Conservation (phyloP, 1,139 yeast species). For the Geotrichum klebahnii region DNA sequence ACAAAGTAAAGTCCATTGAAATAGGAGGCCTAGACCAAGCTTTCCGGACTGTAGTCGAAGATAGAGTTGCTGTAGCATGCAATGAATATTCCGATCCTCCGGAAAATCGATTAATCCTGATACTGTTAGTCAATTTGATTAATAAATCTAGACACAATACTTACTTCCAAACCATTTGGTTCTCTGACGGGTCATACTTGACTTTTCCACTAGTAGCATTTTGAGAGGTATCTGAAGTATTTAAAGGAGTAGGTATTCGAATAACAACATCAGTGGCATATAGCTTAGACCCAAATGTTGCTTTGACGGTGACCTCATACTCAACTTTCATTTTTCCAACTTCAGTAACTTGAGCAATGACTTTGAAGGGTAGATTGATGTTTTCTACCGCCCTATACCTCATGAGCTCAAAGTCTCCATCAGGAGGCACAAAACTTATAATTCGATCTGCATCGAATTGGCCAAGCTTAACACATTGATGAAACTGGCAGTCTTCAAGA, state of each 20-base stretch:
- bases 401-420: slow-evolving; percentile 88
- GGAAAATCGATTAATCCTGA: slow-evolving; percentile 52
- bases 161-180: slow-evolving; percentile 59
- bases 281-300: slow-evolving; percentile 58
- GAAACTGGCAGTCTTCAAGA: slow-evolving; percentile 79
- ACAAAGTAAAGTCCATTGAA: slow-evolving; percentile 60
- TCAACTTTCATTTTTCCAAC: slow-evolving; percentile 50
- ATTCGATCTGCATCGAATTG: slow-evolving; percentile 63
- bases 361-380: slow-evolving; percentile 65
- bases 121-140: neutral
- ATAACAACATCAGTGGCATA: slow-evolving; percentile 64
- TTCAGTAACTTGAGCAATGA: slow-evolving; percentile 58
- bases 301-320: slow-evolving; percentile 57
- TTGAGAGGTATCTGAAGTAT: slow-evolving; percentile 47
- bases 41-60: slow-evolving; percentile 35
- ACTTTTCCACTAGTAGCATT: slow-evolving; percentile 59
- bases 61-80: slow-evolving; percentile 49
- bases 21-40: slow-evolving; percentile 78
- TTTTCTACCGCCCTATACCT: slow-evolving; percentile 59
- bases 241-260: slow-evolving; percentile 67
- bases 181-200: slow-evolving; percentile 63
- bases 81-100: slow-evolving; percentile 64
- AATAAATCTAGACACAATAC: neutral
- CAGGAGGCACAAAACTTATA: slow-evolving; percentile 81
- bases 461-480: slow-evolving; percentile 75